These are phyloP conservation scores for Eucalyptus polyanthemos DNA, from an alignment of 345 rosid species.

Conservation along the genomic window DNA sequence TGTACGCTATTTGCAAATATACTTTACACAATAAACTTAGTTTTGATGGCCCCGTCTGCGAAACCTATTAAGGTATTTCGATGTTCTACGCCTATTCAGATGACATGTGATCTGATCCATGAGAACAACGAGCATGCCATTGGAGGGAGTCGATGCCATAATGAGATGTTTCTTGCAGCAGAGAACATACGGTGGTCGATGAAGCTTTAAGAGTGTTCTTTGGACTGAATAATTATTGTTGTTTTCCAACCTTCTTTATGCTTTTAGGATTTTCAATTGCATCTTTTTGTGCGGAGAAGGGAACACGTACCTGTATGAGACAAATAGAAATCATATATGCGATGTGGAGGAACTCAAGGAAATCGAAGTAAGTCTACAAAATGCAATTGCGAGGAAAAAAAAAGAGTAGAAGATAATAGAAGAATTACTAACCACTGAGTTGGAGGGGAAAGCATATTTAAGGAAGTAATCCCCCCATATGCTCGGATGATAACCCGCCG, in stretches of 20 bases:
- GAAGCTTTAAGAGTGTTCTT: background rate
- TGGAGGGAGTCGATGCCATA: background rate
- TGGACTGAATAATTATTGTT: background rate
- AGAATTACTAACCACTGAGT: background rate
- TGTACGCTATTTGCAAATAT: background rate
- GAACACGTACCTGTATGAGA: background rate
- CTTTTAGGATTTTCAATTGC: background rate
- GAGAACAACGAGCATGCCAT: background rate
- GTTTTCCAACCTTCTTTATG: background rate
- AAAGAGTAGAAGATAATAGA: background rate
- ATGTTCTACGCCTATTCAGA: background rate
- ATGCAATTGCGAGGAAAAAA: background rate
- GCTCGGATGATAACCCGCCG: background rate
- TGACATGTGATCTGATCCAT: background rate
- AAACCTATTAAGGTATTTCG: background rate
- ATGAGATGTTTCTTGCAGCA: background rate
- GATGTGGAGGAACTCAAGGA: background rate
- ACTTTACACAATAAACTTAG: no score
- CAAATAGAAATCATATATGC: background rate
- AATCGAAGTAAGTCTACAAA: background rate
- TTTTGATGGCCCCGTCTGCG: background rate
- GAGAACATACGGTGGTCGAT: background rate
- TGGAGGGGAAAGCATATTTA: background rate
- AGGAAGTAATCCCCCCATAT: slow-evolving; percentile 11
- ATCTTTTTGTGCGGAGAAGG: background rate